Conservation (phyloP, 208 protist species). For the Entamoeba dispar region DNA sequence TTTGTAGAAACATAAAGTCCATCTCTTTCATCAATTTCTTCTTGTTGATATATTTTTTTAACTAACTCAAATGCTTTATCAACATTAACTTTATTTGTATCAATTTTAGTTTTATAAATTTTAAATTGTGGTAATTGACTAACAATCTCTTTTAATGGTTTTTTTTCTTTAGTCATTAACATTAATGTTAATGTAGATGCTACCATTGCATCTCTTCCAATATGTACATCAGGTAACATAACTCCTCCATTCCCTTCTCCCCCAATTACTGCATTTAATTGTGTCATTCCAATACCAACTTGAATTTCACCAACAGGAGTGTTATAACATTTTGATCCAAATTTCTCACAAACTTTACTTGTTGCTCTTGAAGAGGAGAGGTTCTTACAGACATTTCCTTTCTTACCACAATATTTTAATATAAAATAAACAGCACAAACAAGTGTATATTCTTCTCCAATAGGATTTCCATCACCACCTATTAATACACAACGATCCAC, state of each 20-base stretch:
- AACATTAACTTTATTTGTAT: conserved; percentile 27
- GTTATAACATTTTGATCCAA: conserved; percentile 18
- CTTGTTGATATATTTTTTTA: not conserved
- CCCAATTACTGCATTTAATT: conserved; percentile 31
- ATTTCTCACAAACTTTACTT: conserved; percentile 33
- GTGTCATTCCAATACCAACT: conserved; percentile 39
- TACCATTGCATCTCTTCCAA: conserved; percentile 44
- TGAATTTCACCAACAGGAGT: conserved; percentile 44
- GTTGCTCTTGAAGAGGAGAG: conserved; percentile 33
- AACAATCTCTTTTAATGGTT: conserved; percentile 32
- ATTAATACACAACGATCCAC: conserved; percentile 47
- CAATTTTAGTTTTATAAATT: conserved; percentile 43
- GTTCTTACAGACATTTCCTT: conserved; percentile 39
- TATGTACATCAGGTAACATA: conserved; percentile 45
- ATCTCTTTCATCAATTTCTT: conserved; percentile 30
- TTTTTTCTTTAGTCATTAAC: conserved; percentile 11
- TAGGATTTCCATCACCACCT: conserved; percentile 28
- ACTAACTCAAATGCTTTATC: conserved; percentile 12
- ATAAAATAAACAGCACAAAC: conserved; percentile 39
- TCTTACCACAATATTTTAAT: conserved; percentile 19
- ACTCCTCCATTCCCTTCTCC: conserved; percentile 54
- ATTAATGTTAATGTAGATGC: conserved; percentile 32
- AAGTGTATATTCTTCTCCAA: conserved; percentile 44
- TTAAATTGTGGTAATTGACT: conserved; percentile 36
- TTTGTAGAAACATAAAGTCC: conserved; percentile 35